Evolutionary conservation across 2,329 filamentous ascomycete genomes (phyloP).

Genomic region (Hymenoscyphus fructigenus): DNA sequence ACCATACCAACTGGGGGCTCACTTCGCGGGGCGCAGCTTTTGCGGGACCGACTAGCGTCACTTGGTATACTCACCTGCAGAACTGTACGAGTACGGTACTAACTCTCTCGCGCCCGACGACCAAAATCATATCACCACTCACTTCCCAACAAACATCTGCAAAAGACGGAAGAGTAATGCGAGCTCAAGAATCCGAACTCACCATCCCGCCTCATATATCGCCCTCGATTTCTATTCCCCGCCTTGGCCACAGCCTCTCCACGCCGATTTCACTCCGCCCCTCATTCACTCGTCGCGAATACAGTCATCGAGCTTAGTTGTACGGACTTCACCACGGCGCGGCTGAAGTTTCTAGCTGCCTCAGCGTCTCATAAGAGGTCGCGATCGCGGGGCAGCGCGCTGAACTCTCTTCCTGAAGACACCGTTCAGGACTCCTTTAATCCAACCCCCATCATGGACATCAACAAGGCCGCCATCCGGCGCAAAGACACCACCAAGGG

Average conservation of each 20-base stretch:
- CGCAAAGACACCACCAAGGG: constrained; percentile 96
- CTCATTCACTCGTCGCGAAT: not conserved
- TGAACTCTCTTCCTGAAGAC: constrained; percentile 15
- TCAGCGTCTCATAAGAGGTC: constrained; percentile 16
- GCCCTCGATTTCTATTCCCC: not conserved
- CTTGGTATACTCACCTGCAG: not conserved
- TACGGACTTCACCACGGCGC: constrained; percentile 15
- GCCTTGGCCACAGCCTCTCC: not conserved
- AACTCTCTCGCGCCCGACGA: not conserved
- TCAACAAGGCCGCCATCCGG: constrained; percentile 49
- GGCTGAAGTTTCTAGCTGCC: constrained; percentile 17
- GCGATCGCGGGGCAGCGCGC: constrained; percentile 16
- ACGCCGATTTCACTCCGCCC: not conserved
- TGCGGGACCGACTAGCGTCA: not conserved
- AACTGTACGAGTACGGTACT: not conserved
- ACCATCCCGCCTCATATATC: not conserved
- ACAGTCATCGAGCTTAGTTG: not conserved
- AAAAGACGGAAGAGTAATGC: not conserved
- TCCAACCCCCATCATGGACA: constrained; percentile 26
- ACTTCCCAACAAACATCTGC: not conserved
- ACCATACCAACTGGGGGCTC: not conserved
- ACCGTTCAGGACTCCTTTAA: constrained; percentile 8
- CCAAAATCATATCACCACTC: not conserved
- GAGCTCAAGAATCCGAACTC: not conserved
- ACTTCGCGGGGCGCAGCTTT: not conserved